A percentile compares a stretch with the other conserved stretches of the same genome.
phyloP scores from a whole-genome alignment of 2,329 filamentous ascomycete species.

The Zopfia rhizophila region DNA sequence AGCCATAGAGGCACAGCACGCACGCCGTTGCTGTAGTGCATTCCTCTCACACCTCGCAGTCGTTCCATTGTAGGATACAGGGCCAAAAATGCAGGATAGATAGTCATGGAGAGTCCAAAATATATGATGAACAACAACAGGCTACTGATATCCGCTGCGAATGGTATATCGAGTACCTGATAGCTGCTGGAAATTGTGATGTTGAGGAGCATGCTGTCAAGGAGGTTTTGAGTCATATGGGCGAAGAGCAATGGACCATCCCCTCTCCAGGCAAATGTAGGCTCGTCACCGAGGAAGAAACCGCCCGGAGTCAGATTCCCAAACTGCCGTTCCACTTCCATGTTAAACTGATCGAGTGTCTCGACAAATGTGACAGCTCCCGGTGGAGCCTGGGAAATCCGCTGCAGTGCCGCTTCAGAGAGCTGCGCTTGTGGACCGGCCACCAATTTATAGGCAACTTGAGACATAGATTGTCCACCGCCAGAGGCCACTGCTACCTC shows the following conservation, averaged over 20 bases:
- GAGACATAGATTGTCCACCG: background rate
- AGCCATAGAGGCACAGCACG: conserved; percentile 80
- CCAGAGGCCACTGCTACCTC: background rate
- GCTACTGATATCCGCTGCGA: conserved; percentile 71
- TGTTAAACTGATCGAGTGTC: conserved; percentile 3
- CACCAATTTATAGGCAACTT: background rate
- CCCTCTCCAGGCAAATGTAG: conserved; percentile 6
- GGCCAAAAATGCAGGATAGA: conserved; percentile 83
- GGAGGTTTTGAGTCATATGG: conserved; percentile 6
- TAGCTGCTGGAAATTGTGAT: conserved; percentile 73
- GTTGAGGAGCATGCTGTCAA: conserved; percentile 7
- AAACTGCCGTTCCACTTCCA: background rate
- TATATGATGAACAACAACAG: conserved; percentile 80
- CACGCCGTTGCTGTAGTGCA: conserved; percentile 89
- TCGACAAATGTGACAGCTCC: conserved; percentile 6
- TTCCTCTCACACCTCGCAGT: conserved; percentile 76
- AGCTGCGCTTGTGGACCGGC: conserved; percentile 5
- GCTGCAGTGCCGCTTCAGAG: conserved; percentile 3
- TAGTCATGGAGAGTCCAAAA: conserved; percentile 76
- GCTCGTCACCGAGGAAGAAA: conserved; percentile 6
- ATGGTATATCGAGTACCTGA: conserved; percentile 76
- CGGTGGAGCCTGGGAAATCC: conserved; percentile 1
- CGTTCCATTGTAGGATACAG: conserved; percentile 84
- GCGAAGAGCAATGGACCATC: too few relatives aligned
- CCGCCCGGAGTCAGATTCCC: conserved; percentile 4